phyloP scores from a whole-genome alignment of 2,329 filamentous ascomycete genomes.

The Arthrobotrys pseudoclavata region DNA sequence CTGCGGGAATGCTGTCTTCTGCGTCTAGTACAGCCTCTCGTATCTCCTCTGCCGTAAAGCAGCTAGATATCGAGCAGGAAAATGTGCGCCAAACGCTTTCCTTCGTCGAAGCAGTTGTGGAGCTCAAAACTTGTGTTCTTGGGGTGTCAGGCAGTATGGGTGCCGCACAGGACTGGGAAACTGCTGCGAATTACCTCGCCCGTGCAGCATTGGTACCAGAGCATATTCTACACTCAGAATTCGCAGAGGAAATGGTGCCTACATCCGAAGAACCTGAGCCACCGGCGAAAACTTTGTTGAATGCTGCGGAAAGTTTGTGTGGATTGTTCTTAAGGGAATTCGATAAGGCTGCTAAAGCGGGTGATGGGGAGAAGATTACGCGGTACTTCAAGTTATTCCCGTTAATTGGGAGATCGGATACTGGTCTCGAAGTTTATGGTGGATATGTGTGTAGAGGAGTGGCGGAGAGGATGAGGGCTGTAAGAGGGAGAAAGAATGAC shows the following conservation, averaged over 20 bases:
- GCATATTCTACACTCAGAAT: slow-evolving; percentile 83
- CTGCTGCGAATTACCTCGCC: slow-evolving; percentile 88
- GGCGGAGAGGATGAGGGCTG: slow-evolving; percentile 80
- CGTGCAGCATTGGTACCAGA: slow-evolving; percentile 85
- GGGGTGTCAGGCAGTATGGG: slow-evolving; percentile 97
- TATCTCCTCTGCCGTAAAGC: slow-evolving; percentile 87
- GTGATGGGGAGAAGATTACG: slow-evolving; percentile 90
- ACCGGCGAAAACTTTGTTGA: slow-evolving; percentile 86
- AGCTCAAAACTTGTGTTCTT: slow-evolving; percentile 95
- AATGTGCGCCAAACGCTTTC: slow-evolving; percentile 89
- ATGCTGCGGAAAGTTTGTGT: slow-evolving; percentile 89
- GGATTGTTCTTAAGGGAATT: slow-evolving; percentile 93
- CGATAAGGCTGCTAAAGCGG: slow-evolving; percentile 87
- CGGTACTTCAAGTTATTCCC: slow-evolving; percentile 99
- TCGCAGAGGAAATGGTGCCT: slow-evolving; percentile 92
- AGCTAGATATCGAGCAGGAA: slow-evolving; percentile 89
- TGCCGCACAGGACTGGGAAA: slow-evolving; percentile 98
- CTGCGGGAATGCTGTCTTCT: slow-evolving; percentile 89
- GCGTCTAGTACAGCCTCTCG: slow-evolving; percentile 87
- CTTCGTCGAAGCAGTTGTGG: slow-evolving; percentile 94
- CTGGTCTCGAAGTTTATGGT: slow-evolving; percentile 93
- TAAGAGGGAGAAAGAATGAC: slow-evolving; percentile 70
- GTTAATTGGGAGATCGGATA: slow-evolving; percentile 87
- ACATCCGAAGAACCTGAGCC: slow-evolving; percentile 95
- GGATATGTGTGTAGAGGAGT: slow-evolving; percentile 96